Conservation (phyloP, 2,329 filamentous ascomycete species). For the Exutisphaerella laricina region DNA sequence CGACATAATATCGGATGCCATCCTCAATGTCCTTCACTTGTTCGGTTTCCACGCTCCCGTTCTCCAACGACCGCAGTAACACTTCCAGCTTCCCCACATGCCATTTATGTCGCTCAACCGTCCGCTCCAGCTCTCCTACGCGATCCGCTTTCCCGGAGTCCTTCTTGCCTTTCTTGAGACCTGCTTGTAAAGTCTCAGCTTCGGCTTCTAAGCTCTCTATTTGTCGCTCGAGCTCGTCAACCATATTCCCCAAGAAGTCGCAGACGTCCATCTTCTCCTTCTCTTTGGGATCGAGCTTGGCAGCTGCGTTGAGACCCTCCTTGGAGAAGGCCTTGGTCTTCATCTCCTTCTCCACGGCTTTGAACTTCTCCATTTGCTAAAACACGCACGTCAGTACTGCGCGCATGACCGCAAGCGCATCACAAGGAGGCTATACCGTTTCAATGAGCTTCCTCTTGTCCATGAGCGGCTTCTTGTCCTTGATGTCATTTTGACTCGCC, state of each 20-base stretch:
- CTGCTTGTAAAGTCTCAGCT: conserved; percentile 75
- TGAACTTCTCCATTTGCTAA: conserved; percentile 99
- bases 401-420: not conserved
- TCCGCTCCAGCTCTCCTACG: conserved; percentile 75
- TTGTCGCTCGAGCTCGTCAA: conserved; percentile 88
- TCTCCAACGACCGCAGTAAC: conserved; percentile 82
- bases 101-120: conserved; percentile 93
- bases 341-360: conserved; percentile 99
- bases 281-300: conserved; percentile 95
- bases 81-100: conserved; percentile 90
- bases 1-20: conserved; percentile 89
- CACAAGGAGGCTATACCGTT: conserved; percentile 59
- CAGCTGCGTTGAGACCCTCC: conserved; percentile 85
- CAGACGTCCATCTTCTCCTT: conserved; percentile 85
- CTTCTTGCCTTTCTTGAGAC: conserved; percentile 89
- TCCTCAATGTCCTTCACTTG: conserved; percentile 87
- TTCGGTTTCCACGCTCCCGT: conserved; percentile 81
- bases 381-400: conserved; percentile 18
- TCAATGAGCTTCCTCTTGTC: conserved; percentile 96
- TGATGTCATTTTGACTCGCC: conserved; percentile 97
- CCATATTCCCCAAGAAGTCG: conserved; percentile 79
- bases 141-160: conserved; percentile 77
- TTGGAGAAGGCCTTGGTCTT: conserved; percentile 99
- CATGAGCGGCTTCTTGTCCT: conserved; percentile 93
- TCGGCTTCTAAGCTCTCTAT: conserved; percentile 92